These are phyloP conservation scores for Coriaria nepalensis DNA, from an alignment of 306 rosid genomes.

Conservation along the genomic window DNA sequence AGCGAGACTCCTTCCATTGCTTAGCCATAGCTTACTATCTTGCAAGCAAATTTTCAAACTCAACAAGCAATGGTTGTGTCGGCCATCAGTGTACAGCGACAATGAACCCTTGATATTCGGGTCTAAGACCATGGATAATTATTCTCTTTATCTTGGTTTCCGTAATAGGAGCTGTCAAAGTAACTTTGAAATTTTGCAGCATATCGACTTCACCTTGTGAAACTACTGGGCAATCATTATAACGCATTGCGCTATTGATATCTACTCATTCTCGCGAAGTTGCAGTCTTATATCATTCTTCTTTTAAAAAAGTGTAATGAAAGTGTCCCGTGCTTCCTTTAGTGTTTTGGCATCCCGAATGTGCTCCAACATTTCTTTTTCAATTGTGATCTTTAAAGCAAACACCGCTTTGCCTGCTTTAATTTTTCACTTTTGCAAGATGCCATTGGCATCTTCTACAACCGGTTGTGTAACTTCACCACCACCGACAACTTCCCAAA, in stretches of 20 bases:
- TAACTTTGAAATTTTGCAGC: too few species aligned
- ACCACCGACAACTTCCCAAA: slow-evolving; percentile 3
- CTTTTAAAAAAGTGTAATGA: background rate
- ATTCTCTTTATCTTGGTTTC: too few species aligned
- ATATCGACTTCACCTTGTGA: background rate
- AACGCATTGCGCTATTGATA: background rate
- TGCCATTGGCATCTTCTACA: background rate
- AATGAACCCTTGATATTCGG: background rate
- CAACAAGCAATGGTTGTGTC: background rate
- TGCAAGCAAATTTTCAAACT: background rate
- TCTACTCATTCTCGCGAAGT: background rate
- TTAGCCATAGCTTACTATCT: background rate
- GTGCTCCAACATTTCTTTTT: slow-evolving; percentile 7
- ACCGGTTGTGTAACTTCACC: background rate
- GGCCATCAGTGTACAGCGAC: background rate
- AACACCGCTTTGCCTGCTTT: slow-evolving; percentile 6
- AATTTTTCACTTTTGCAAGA: slow-evolving; percentile 1
- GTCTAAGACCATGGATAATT: too few species aligned
- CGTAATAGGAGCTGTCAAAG: too few species aligned
- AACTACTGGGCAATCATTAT: slow-evolving; percentile 5
- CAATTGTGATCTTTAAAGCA: slow-evolving; percentile 1
- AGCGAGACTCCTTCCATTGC: slow-evolving; percentile 5
- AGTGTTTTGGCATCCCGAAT: background rate
- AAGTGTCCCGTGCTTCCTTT: slow-evolving; percentile 2
- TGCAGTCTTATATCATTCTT: background rate